Conservation (phyloP, 768 basidiomycete genomes). For the Botryobasidium botryosum region DNA sequence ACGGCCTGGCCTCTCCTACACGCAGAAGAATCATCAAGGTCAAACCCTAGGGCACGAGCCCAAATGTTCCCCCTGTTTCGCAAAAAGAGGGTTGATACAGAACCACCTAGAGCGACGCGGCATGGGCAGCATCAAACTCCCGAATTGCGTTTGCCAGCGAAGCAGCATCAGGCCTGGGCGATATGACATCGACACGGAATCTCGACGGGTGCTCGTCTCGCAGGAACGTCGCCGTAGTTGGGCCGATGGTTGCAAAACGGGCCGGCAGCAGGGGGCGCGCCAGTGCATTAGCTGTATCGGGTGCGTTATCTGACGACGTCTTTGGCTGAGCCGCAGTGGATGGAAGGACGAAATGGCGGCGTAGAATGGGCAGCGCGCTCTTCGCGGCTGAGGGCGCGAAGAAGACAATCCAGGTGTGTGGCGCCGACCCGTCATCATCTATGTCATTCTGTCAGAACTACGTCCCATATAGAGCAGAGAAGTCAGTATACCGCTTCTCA, state of each 20-base stretch:
- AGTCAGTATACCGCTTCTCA: not conserved
- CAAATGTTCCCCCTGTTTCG: too few species aligned
- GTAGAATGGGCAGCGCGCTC: conserved; percentile 35
- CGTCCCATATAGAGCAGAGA: too few species aligned
- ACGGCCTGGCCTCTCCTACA: too few species aligned
- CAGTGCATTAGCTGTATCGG: not conserved
- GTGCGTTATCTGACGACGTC: not conserved
- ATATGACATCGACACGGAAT: conserved; percentile 38
- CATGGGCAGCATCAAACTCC: too few species aligned
- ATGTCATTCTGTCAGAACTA: too few species aligned
- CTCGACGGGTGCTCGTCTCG: conserved; percentile 19
- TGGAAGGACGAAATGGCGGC: conserved; percentile 28
- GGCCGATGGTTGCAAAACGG: conserved; percentile 47
- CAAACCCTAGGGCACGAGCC: too few species aligned
- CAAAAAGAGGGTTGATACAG: too few species aligned
- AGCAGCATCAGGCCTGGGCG: too few species aligned
- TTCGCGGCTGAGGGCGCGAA: conserved; percentile 61
- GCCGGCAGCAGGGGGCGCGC: not conserved
- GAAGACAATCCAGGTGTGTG: conserved; percentile 46
- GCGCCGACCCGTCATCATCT: too few species aligned
- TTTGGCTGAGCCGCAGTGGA: not conserved
- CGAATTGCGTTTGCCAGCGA: too few species aligned
- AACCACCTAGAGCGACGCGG: too few species aligned
- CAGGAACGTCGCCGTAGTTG: conserved; percentile 41
- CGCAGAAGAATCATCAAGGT: too few species aligned